Base-by-base conservation (phyloP, 2,329 filamentous ascomycete species). In the Aspergillus ochraceus region DNA sequence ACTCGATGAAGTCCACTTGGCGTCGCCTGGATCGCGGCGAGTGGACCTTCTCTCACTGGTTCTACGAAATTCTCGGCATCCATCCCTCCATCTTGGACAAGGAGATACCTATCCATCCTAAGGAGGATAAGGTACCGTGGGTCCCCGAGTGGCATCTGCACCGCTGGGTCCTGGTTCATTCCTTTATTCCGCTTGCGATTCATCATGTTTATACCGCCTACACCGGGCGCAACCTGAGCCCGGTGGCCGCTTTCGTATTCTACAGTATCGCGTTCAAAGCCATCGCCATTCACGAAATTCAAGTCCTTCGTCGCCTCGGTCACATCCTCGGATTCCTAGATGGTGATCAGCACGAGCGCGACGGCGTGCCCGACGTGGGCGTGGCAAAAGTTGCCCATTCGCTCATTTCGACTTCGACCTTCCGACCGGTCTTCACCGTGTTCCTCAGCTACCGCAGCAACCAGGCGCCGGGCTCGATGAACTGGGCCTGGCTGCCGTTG, bases 1-100 rank as follows among this genome's bases (percentile, higher is more conserved):
- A 78, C 64, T 77, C 75, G 10, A 78, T 79, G 70, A 77, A 77
- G 67, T 76, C 76, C 4, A 78, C 76, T 8, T 79, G 76, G 76
- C 71, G 71, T 4, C 47, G 42, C 6, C 59, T 56, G 22, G 70
- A 72, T 60, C 66, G 59, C 24, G 60, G 60, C 19, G 39, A 66
- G 3, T 79, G 76, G 76, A 71, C 65, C 5, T 4, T 65, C 5
- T 60, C 64, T 47, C 75, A 77, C 60, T 72, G 66, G 68, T 57
- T 76, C 11, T 64, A 75, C 26, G 72, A 77, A 46, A 45, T 70
- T 0, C 61, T 77, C 4, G 65, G 66, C 49, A 65, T 69, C 8
- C 67, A 77, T 45, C 71, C 68, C 1, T 22, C 59, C 3, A 50
- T 59, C 11, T 68, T 74, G 32, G 64, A 76, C 39, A 66, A 70